Conservation (phyloP, 73 alveolate genomes). For the Effrenium voratum region DNA sequence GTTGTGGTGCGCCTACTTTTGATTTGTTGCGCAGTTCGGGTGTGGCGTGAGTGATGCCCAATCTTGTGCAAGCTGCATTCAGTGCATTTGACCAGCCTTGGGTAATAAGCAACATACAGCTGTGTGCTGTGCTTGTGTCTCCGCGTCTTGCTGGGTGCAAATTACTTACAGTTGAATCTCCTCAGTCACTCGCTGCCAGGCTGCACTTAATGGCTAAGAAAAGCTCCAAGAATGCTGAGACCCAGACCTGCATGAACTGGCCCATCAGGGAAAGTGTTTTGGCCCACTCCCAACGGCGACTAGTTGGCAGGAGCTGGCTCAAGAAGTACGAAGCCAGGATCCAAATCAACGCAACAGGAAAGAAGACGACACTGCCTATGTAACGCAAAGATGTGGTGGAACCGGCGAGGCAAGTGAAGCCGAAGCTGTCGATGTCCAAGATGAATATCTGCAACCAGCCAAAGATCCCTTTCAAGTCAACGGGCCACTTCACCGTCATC, state of each 20-base stretch:
- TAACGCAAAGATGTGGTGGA: neutral
- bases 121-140: too few species aligned
- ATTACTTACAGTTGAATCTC: too few species aligned
- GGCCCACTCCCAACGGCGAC: neutral
- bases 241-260: neutral
- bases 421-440: neutral
- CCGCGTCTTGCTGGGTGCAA: too few species aligned
- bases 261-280: neutral
- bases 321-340: neutral
- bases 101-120: too few species aligned
- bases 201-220: too few species aligned
- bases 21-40: too few species aligned
- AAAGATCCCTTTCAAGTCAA: neutral
- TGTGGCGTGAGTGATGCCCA: too few species aligned
- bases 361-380: neutral
- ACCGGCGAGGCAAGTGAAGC: neutral
- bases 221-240: too few species aligned
- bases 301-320: neutral
- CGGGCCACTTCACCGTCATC: slow-evolving; percentile 25
- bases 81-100: too few species aligned
- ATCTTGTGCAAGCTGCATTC: too few species aligned
- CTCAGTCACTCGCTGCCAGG: too few species aligned
- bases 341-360: neutral
- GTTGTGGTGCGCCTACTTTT: too few species aligned
- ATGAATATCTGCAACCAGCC: neutral